Percentiles rank a stretch among this genome's conserved stretches.
phyloP scores from a whole-genome alignment of 2,329 filamentous ascomycete genomes.

The Penicillium thymicola region DNA sequence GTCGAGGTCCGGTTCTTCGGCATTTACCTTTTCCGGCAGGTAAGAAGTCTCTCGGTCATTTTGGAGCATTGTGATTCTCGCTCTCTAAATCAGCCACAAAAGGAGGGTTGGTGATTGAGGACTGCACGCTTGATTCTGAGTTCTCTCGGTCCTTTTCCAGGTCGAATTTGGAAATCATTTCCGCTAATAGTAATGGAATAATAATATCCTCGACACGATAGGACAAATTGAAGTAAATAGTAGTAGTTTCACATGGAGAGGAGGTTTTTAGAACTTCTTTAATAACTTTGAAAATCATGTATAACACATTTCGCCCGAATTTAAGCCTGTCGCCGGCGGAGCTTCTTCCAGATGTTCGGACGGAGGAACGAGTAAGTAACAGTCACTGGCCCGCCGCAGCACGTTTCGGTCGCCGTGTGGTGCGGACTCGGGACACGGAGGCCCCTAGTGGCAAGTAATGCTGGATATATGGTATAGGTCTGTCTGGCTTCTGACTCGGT shows the following conservation, averaged over 20 bases:
- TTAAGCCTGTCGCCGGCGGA: background rate
- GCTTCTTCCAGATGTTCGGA: background rate
- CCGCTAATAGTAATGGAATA: background rate
- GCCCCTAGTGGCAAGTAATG: too few species aligned
- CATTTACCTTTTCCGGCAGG: background rate
- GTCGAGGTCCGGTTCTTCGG: background rate
- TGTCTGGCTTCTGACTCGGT: too few species aligned
- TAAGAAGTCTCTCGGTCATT: background rate
- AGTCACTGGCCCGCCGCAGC: background rate
- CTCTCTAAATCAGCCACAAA: background rate
- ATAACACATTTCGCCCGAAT: background rate
- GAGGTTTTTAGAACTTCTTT: background rate
- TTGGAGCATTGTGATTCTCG: background rate
- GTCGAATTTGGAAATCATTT: background rate
- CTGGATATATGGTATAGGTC: too few species aligned
- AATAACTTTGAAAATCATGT: background rate
- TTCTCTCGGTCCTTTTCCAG: background rate
- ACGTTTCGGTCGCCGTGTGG: background rate
- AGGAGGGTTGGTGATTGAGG: background rate
- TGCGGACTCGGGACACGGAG: background rate
- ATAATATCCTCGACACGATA: background rate
- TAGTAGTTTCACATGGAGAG: background rate
- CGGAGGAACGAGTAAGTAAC: background rate
- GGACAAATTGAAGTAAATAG: background rate
- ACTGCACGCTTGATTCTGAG: background rate